Conservation (phyloP, 257 asterid genomes). For the Gentiana dahurica region DNA sequence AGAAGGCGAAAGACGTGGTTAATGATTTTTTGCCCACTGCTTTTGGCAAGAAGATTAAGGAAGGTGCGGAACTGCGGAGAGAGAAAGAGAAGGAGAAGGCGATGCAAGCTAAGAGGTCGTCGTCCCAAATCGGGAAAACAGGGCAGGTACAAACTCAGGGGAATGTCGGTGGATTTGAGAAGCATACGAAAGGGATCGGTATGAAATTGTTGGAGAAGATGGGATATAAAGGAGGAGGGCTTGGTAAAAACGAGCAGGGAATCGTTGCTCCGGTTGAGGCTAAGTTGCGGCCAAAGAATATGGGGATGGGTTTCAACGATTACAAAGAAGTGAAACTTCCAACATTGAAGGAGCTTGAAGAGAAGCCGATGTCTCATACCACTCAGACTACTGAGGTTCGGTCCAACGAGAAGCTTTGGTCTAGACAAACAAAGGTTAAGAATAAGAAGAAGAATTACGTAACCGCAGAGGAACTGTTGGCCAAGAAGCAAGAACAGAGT, state of each 20-base stretch:
- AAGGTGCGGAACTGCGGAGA: slow-evolving; percentile 59
- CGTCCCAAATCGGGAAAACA: slow-evolving; percentile 26
- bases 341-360: slow-evolving; percentile 32
- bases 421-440: slow-evolving; percentile 35
- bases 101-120: slow-evolving; percentile 39
- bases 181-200: slow-evolving; percentile 78
- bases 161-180: slow-evolving; percentile 61
- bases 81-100: slow-evolving; percentile 64
- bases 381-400: slow-evolving; percentile 30
- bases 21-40: slow-evolving; percentile 52
- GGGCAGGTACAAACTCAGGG: slow-evolving; percentile 12
- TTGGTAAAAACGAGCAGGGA: slow-evolving; percentile 82
- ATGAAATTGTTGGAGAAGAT: slow-evolving; percentile 65
- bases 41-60: slow-evolving; percentile 56
- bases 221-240: slow-evolving; percentile 94
- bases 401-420: slow-evolving; percentile 60
- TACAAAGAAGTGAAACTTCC: slow-evolving; percentile 51
- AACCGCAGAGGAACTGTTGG: slow-evolving; percentile 71
- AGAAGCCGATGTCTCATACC: slow-evolving; percentile 28
- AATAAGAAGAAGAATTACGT: slow-evolving; percentile 46
- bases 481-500: slow-evolving; percentile 67
- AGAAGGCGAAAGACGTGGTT: slow-evolving; percentile 13
- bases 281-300: slow-evolving; percentile 69
- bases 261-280: slow-evolving; percentile 71
- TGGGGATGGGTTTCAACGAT: slow-evolving; percentile 93